Percentiles rank a stretch among this genome's conserved stretches.
phyloP scores from a whole-genome alignment of 2,329 filamentous ascomycete genomes.

The Knufia petricola region DNA sequence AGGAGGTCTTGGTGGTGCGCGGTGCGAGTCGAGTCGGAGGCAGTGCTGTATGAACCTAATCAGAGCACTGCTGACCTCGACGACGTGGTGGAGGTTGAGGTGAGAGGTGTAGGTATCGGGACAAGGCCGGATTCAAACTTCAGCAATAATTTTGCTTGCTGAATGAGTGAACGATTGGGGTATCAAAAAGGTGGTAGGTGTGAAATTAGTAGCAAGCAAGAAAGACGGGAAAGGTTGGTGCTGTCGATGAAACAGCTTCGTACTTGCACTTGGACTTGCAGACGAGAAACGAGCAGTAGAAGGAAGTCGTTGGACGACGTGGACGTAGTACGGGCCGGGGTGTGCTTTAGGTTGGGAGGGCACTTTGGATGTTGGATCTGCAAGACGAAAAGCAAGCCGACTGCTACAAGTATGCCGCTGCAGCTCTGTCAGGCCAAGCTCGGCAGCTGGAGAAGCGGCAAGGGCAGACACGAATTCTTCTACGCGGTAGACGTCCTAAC shows the following conservation, averaged over 20 bases:
- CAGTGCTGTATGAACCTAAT: slow-evolving; percentile 24
- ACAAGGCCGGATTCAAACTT: too few species aligned
- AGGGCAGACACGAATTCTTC: neutral
- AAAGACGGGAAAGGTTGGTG: neutral
- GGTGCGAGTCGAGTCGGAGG: slow-evolving; percentile 3
- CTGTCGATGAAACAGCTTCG: neutral
- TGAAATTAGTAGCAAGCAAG: slow-evolving; percentile 2
- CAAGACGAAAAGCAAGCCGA: slow-evolving; percentile 1
- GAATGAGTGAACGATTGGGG: neutral
- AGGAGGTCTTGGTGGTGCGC: slow-evolving; percentile 7
- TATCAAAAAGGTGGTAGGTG: neutral
- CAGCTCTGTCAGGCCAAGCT: neutral
- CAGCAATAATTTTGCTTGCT: slow-evolving; percentile 3
- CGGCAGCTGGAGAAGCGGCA: neutral
- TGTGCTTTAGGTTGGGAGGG: slow-evolving; percentile 9
- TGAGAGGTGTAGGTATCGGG: too few species aligned
- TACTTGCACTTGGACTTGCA: neutral
- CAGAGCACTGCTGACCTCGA: slow-evolving; percentile 19
- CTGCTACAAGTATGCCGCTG: neutral
- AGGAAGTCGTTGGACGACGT: too few species aligned
- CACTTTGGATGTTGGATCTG: slow-evolving; percentile 5
- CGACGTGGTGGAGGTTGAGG: too few species aligned
- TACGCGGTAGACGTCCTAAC: neutral
- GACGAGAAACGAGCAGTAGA: too few species aligned
- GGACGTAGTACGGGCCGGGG: too few species aligned